Percentiles rank a stretch among this genome's conserved stretches.
phyloP scores from a whole-genome alignment of 2,329 filamentous ascomycete species.

The Furcasterigmium sp. region DNA sequence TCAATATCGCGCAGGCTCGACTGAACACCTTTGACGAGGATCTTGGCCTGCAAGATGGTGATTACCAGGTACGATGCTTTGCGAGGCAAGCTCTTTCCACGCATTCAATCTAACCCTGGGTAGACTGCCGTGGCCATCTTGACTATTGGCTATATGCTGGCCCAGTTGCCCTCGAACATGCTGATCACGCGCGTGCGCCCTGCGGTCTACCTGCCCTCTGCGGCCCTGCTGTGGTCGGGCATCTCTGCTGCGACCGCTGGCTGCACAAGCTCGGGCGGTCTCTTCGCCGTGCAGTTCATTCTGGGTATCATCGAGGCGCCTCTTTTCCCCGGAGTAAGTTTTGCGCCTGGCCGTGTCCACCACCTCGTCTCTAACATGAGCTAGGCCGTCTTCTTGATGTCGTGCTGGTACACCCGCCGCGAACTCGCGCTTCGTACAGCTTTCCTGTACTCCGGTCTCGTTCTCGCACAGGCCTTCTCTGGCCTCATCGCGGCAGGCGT shows the following conservation, averaged over 20 bases:
- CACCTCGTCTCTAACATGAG: constrained; percentile 13
- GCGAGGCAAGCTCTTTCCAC: too few relatives aligned
- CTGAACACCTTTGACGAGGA: constrained; percentile 16
- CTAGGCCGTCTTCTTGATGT: constrained; percentile 41
- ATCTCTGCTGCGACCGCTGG: constrained; percentile 18
- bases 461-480: constrained; percentile 15
- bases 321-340: constrained; percentile 10
- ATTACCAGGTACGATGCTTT: not conserved
- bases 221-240: constrained; percentile 26
- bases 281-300: constrained; percentile 10
- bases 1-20: constrained; percentile 15
- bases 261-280: constrained; percentile 2
- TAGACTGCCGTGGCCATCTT: constrained; percentile 5
- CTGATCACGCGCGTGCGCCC: constrained; percentile 4
- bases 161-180: constrained; percentile 6
- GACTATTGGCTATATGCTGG: constrained; percentile 7
- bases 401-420: constrained; percentile 17
- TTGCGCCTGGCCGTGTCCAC: too few relatives aligned
- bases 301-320: constrained; percentile 13
- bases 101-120: too few relatives aligned
- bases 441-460: constrained; percentile 16
- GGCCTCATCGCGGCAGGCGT: constrained; percentile 38
- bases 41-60: constrained; percentile 12
- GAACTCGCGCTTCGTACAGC: constrained; percentile 16
- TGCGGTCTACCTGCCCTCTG: constrained; percentile 5